These are phyloP conservation scores for Myrica gale DNA, from an alignment of 306 rosid genomes.

Conservation along the genomic window DNA sequence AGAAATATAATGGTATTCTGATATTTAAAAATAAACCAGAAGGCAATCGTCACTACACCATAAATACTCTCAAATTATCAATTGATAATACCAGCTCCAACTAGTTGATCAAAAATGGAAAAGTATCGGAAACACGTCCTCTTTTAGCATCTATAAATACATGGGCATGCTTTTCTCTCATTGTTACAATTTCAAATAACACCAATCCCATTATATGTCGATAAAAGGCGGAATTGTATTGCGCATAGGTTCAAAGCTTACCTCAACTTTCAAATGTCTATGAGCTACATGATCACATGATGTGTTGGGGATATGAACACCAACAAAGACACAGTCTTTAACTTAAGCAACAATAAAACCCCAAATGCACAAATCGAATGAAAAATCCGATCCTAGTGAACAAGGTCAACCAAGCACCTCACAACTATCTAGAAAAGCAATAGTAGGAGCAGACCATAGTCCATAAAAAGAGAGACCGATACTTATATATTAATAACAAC, in stretches of 20 bases:
- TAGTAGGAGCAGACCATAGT: neutral
- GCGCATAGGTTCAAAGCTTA: neutral
- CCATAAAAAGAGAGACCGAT: neutral
- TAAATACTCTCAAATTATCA: neutral
- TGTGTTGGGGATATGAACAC: neutral
- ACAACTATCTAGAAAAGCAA: neutral
- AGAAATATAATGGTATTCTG: too few species aligned
- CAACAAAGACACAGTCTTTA: neutral
- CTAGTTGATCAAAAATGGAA: neutral
- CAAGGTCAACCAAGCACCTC: neutral
- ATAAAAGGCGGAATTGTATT: neutral
- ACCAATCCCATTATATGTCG: neutral
- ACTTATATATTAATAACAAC: neutral
- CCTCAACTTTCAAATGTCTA: neutral
- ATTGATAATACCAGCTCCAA: neutral
- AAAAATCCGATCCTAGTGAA: neutral
- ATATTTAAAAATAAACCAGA: neutral
- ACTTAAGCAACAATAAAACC: neutral
- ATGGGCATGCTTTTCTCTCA: too few species aligned
- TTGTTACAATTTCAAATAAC: neutral
- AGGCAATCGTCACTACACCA: neutral
- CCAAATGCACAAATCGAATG: neutral
- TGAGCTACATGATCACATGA: neutral
- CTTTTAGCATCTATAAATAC: too few species aligned
- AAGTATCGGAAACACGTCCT: too few species aligned